Evolutionary conservation across 2,329 filamentous ascomycete species (phyloP).

Genomic region (Colletotrichum echinochloae): DNA sequence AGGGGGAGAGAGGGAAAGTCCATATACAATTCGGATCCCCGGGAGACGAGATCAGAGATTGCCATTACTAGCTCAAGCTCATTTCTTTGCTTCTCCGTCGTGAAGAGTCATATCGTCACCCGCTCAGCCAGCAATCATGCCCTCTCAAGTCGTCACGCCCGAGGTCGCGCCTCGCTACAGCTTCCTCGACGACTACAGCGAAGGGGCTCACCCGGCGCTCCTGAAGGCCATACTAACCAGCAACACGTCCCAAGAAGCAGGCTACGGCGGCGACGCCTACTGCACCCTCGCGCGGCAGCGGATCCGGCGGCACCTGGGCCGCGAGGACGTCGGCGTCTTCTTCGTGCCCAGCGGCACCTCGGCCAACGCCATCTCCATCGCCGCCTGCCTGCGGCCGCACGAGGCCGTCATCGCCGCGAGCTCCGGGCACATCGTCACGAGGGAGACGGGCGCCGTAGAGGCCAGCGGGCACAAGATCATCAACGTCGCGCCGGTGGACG

Average conservation of each 20-base stretch:
- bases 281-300: constrained; percentile 55
- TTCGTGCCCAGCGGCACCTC: constrained; percentile 65
- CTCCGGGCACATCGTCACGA: constrained; percentile 61
- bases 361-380: constrained; percentile 64
- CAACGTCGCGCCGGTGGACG: constrained; percentile 57
- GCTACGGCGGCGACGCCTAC: constrained; percentile 61
- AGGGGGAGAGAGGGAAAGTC: neutral
- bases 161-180: constrained; percentile 50
- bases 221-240: constrained; percentile 59
- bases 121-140: neutral
- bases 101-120: neutral
- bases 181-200: constrained; percentile 64
- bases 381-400: constrained; percentile 61
- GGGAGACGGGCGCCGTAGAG: constrained; percentile 64
- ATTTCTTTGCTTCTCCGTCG: neutral
- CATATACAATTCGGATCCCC: constrained; percentile 12
- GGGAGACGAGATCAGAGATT: neutral
- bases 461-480: constrained; percentile 65
- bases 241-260: constrained; percentile 59
- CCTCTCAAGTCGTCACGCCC: constrained; percentile 14
- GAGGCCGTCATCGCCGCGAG: constrained; percentile 64
- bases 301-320: constrained; percentile 47
- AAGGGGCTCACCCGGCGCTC: constrained; percentile 63
- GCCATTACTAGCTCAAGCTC: neutral
- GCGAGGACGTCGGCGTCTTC: constrained; percentile 59